Evolutionary conservation across 352 stramenopile species (phyloP).

Genomic region (Blastocystis sp.): DNA sequence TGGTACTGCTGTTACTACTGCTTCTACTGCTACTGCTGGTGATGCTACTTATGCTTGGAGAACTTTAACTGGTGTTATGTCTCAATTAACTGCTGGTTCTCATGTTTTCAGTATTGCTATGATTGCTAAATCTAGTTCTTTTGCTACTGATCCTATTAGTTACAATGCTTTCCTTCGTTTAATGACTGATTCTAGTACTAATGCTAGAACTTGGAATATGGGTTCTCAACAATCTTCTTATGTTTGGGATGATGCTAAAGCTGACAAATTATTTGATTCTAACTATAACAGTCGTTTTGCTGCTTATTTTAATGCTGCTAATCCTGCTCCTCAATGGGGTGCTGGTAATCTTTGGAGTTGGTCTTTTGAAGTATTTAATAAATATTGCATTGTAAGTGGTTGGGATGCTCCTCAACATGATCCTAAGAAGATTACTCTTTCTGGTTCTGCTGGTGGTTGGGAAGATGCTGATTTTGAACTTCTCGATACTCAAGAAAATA

Average conservation of each 20-base stretch:
- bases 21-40: conserved; percentile 2
- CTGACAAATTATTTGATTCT: background rate
- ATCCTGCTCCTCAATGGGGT: background rate
- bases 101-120: conserved; percentile 2
- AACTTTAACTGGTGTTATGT: background rate
- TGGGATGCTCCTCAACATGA: background rate
- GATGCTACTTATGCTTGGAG: background rate
- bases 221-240: background rate
- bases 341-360: too few relatives aligned
- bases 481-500: too few relatives aligned
- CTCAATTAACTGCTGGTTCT: background rate
- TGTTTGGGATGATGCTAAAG: too few relatives aligned
- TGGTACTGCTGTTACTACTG: background rate
- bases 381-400: conserved; percentile 1
- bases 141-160: background rate
- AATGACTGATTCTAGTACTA: too few relatives aligned
- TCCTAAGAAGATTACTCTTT: conserved; percentile 1
- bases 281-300: background rate
- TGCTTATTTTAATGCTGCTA: background rate
- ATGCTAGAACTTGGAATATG: background rate
- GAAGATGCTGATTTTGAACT: background rate
- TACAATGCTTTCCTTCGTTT: conserved; percentile 15
- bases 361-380: conserved; percentile 18
- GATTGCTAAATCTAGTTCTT: background rate
- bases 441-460: background rate